These are phyloP conservation scores for Cryptococcus sp. DNA, from an alignment of 1,284 basidiomycete genomes.

Conservation along the genomic window DNA sequence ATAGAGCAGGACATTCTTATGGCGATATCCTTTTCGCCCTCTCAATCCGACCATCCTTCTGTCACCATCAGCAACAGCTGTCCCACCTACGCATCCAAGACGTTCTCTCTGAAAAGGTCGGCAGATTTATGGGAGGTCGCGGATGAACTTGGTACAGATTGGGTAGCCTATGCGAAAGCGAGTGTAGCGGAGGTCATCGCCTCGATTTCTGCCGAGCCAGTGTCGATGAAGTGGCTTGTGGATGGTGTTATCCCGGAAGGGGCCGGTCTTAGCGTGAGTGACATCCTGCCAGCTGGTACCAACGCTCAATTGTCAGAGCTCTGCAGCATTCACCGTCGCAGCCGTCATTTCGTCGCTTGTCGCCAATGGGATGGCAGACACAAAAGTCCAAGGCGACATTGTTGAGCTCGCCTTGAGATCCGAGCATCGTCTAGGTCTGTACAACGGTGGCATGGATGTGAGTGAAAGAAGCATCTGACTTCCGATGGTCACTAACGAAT, in stretches of 20 bases:
- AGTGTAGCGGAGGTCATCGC: too few species aligned
- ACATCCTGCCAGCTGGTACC: too few species aligned
- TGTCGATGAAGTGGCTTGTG: conserved; percentile 56
- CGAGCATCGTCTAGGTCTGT: conserved; percentile 70
- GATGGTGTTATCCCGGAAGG: conserved; percentile 75
- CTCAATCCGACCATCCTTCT: not conserved
- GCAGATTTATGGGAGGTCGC: too few species aligned
- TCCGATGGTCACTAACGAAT: too few species aligned
- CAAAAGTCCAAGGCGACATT: conserved; percentile 63
- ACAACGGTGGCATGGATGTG: conserved; percentile 53
- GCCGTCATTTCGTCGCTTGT: conserved; percentile 72
- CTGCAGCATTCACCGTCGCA: conserved; percentile 76
- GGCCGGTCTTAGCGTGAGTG: conserved; percentile 71
- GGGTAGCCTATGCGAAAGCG: too few species aligned
- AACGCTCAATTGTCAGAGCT: conserved; percentile 21
- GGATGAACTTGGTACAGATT: too few species aligned
- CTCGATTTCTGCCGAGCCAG: too few species aligned
- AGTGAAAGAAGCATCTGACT: conserved; percentile 21
- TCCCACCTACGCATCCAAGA: too few species aligned
- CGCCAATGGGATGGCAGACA: conserved; percentile 62
- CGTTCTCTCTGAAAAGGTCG: too few species aligned
- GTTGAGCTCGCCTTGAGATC: conserved; percentile 72
- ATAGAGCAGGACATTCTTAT: conserved; percentile 81
- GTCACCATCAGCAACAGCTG: too few species aligned
- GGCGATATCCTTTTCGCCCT: conserved; percentile 55